Percentiles rank a stretch among this genome's conserved stretches.
These are phyloP conservation scores for Agrocybe chaxingu DNA, from an alignment of 768 basidiomycete species.

Conservation along the genomic window DNA sequence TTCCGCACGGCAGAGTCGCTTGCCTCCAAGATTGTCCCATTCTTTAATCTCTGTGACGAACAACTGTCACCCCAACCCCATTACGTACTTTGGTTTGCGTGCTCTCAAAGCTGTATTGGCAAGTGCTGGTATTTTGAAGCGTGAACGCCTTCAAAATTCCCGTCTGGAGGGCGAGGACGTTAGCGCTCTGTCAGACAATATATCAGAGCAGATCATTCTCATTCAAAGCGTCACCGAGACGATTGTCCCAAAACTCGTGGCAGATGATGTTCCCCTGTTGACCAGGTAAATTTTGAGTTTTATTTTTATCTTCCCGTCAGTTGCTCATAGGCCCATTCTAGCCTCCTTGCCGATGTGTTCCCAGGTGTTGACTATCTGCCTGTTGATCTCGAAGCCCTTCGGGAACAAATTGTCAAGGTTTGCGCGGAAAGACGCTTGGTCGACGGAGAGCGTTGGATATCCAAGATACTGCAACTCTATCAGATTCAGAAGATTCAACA, in stretches of 20 bases:
- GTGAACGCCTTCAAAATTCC: slow-evolving; percentile 68
- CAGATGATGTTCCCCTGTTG: slow-evolving; percentile 92
- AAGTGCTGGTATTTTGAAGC: slow-evolving; percentile 96
- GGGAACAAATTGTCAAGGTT: slow-evolving; percentile 82
- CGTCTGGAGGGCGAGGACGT: slow-evolving; percentile 41
- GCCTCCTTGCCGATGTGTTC: slow-evolving; percentile 94
- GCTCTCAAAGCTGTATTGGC: slow-evolving; percentile 95
- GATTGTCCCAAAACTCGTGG: slow-evolving; percentile 96
- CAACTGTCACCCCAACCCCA: slow-evolving; percentile 96
- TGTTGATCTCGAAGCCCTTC: slow-evolving; percentile 81
- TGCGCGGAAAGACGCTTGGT: slow-evolving; percentile 86
- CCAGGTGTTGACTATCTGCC: slow-evolving; percentile 91
- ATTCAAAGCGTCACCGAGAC: slow-evolving; percentile 99
- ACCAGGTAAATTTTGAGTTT: slow-evolving; percentile 62
- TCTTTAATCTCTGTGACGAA: slow-evolving; percentile 98
- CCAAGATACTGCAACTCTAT: slow-evolving; percentile 95
- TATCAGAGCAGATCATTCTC: slow-evolving; percentile 92
- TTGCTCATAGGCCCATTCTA: slow-evolving; percentile 25
- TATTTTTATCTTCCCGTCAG: slow-evolving; percentile 3
- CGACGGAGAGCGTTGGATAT: slow-evolving; percentile 84
- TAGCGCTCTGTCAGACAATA: slow-evolving; percentile 60
- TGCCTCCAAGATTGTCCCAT: slow-evolving; percentile 98
- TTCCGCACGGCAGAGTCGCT: slow-evolving; percentile 96
- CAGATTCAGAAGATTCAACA: slow-evolving; percentile 99
- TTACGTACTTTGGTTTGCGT: slow-evolving; percentile 97